Evolutionary conservation across 2,329 filamentous ascomycete genomes (phyloP).

Genomic region (Botrytis pseudocinerea): DNA sequence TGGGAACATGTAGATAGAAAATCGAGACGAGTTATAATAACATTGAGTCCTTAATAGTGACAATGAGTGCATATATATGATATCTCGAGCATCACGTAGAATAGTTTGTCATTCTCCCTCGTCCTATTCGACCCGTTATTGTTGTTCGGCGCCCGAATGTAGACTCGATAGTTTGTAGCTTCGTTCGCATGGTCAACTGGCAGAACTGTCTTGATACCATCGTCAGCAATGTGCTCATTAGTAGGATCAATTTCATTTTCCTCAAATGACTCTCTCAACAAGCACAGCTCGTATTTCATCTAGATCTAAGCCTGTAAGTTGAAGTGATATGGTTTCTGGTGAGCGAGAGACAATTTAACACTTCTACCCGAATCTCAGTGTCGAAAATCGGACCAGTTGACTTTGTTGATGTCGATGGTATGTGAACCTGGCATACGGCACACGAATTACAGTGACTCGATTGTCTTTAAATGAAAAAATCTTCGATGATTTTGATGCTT

Average conservation of each 20-base stretch:
- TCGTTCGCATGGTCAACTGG: not conserved
- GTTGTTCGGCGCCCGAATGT: no score
- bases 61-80: not conserved
- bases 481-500: not conserved
- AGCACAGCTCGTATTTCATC: fast-evolving
- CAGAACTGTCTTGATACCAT: not conserved
- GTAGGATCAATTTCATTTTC: not conserved
- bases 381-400: not conserved
- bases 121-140: not conserved
- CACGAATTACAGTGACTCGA: fast-evolving
- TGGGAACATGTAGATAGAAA: not conserved
- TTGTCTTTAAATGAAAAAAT: fast-evolving
- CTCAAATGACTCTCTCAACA: not conserved
- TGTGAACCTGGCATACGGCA: fast-evolving
- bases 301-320: not conserved
- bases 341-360: not conserved
- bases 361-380: not conserved
- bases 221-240: not conserved
- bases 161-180: no score
- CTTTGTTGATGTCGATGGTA: not conserved
- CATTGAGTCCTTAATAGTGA: not conserved
- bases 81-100: no score
- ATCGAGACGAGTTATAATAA: not conserved
- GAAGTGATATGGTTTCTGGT: not conserved
- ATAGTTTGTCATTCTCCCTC: fast-evolving